phyloP scores from a whole-genome alignment of 1,284 basidiomycete species.

The Boletus albobrunnescens region DNA sequence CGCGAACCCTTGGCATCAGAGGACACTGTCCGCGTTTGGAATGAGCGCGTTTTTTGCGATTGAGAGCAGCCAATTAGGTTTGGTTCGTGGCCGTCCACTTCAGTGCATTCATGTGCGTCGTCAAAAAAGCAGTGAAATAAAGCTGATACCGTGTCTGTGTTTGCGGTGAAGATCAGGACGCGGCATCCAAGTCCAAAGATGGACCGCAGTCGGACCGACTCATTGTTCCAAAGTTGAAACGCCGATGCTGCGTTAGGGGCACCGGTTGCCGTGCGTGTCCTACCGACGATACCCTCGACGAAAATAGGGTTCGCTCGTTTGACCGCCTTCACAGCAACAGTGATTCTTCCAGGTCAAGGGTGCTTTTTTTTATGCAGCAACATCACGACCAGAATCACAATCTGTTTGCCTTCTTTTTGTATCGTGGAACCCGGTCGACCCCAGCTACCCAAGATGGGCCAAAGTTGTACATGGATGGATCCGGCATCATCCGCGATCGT shows the following conservation, averaged over 20 bases:
- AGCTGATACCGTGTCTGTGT: neutral
- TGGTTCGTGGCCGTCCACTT: neutral
- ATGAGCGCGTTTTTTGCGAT: neutral
- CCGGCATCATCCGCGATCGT: constrained; percentile 17
- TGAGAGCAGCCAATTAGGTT: neutral
- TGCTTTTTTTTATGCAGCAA: too few relatives aligned
- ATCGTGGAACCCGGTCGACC: neutral
- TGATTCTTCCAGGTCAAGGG: too few relatives aligned
- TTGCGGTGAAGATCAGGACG: neutral
- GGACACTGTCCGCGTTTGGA: neutral
- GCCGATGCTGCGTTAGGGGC: neutral
- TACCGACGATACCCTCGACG: neutral
- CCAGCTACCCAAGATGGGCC: neutral
- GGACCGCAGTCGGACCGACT: neutral
- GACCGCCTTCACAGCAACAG: too few relatives aligned
- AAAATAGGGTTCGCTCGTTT: constrained; percentile 7
- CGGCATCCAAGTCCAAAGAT: neutral
- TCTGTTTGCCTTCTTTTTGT: neutral
- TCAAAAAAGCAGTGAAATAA: neutral
- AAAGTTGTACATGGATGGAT: neutral
- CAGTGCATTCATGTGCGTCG: neutral
- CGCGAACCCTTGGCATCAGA: neutral
- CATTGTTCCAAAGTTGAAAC: neutral
- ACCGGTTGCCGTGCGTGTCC: neutral
- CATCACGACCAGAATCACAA: neutral